Base-by-base conservation (phyloP, 129 eudicot species). In the Helichrysum umbraculigerum region DNA sequence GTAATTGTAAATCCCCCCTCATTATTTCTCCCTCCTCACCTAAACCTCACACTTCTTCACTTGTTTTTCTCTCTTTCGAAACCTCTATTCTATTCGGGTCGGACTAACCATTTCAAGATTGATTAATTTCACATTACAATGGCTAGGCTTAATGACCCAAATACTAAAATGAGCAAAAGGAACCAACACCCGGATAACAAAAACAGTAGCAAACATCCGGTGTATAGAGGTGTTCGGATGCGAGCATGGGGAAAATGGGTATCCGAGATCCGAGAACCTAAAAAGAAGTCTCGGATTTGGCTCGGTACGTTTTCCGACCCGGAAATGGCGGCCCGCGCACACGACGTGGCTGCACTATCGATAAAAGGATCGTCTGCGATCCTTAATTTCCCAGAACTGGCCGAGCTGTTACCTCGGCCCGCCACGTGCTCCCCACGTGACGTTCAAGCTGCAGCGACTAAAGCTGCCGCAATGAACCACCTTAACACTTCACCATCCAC, bases 341-440 rank as follows among this genome's bases (percentile, higher is more conserved):
- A 82, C 15, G 85, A 82, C 74, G 85, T 82, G 56, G 85, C 85
- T 0, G 85, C 82, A 42, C 78, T 82, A 0, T 37, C 78, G 0
- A 76, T 81, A 25, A 81, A 81, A 7, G 81, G 85, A 1, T 59
- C 68, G 7, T 75, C 81, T 12, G 85, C 85, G 10, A 81, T 81
- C 44, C 96, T 90, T 47, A 90, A 90, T 17, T 90, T 90, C 35
- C 96, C 96, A 1, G 89, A 90, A 1, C 77, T 81, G 8, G 78
- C 79, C 17, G 86, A 74, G 21, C 17, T 63, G 10, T 34, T 83
- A 30, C 96, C 96, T 0, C 83, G 90, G 22, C 96, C 96, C 1
- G 59, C 33, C 12, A 66, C 79, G 0, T 54, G 81, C 66, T 44
- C 78, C 0, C 87, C 96, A 5, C 76, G 85, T 41, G 87, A 90